Base-by-base conservation (phyloP, 1,139 yeast genomes). In the Dujonia santamariae region DNA sequence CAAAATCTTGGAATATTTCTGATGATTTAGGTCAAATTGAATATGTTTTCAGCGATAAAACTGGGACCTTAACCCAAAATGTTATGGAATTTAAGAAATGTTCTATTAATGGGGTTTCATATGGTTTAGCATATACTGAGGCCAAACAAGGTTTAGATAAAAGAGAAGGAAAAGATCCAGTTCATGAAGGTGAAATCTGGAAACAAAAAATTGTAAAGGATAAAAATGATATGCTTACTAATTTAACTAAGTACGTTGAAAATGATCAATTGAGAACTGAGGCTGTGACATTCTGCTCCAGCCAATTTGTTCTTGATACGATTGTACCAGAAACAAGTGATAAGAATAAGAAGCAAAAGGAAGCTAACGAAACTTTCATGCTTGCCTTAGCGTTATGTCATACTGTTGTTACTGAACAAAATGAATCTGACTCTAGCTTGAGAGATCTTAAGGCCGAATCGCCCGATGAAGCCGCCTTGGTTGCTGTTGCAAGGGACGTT, bases 391-490 rank as follows among this genome's bases (percentile, higher is more conserved):
- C 97, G 0, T 65, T 92, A 26, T 92, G 98, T 58, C 97, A 92
- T 56, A 84, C 96, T 23, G 97, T 88, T 7, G 74, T 92, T 34
- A 84, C 95, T 9, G 67, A 73, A 37, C 67, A 70, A 26, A 76
- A 75, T 39, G 68, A 67, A 9, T 65, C 68, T 31, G 84, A 85
- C 18, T 79, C 77, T 1, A 68, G 64, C 30, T 59, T 82, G 34
- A 51, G 66, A 35, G 67, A 63, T 31, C 77, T 86, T 54, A 86
- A 88, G 54, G 97, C 98, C 0, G 97, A 92, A 59, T 85, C 96
- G n/a, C 98, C 98, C 1, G 98, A 92, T 63, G 98, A 92, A 60
- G 94, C 96, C 26, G 97, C 98, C 0, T 74, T 92, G 40, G 98
- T 92, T 4, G 76, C 85, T 7, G 92, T 95, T 19, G 97, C 98